Evolutionary conservation across 2,329 filamentous ascomycete genomes (phyloP).

Genomic region (Colletotrichum sp.): DNA sequence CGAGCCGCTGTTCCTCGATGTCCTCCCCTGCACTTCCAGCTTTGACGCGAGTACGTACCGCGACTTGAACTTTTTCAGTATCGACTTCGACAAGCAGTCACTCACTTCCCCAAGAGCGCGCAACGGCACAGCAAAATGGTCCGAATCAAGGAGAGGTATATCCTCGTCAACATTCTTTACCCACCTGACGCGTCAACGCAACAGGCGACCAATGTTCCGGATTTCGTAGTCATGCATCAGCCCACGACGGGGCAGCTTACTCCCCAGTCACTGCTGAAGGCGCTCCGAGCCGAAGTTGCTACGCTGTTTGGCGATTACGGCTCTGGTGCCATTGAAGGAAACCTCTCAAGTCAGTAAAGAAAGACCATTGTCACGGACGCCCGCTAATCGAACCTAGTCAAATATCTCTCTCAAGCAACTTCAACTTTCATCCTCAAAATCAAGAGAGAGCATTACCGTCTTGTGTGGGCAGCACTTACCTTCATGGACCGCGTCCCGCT

Average conservation of each 20-base stretch:
- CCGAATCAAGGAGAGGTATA: conserved; percentile 92
- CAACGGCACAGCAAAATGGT: conserved; percentile 69
- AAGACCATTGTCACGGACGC: background rate
- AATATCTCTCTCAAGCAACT: conserved; percentile 91
- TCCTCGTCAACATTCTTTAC: conserved; percentile 93
- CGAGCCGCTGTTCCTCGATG: background rate
- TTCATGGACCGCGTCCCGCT: conserved; percentile 75
- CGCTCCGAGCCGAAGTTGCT: conserved; percentile 73
- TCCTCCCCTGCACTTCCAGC: background rate
- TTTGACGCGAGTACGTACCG: background rate
- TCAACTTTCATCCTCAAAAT: conserved; percentile 92
- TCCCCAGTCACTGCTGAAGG: conserved; percentile 66
- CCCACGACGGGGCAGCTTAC: conserved; percentile 78
- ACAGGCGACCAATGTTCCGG: conserved; percentile 47
- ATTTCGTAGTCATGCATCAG: conserved; percentile 76
- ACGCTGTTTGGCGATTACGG: conserved; percentile 90
- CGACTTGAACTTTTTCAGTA: conserved; percentile 10
- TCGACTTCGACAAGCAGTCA: background rate
- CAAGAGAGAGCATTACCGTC: conserved; percentile 79
- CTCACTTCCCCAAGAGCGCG: background rate
- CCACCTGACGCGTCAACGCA: conserved; percentile 58
- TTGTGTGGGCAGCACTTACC: conserved; percentile 89
- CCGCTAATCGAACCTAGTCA: conserved; percentile 60
- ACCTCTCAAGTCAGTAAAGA: conserved; percentile 63
- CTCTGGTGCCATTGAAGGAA: conserved; percentile 72